phyloP scores from a whole-genome alignment of 495 filamentous ascomycete species.

The Terfezia boudieri region DNA sequence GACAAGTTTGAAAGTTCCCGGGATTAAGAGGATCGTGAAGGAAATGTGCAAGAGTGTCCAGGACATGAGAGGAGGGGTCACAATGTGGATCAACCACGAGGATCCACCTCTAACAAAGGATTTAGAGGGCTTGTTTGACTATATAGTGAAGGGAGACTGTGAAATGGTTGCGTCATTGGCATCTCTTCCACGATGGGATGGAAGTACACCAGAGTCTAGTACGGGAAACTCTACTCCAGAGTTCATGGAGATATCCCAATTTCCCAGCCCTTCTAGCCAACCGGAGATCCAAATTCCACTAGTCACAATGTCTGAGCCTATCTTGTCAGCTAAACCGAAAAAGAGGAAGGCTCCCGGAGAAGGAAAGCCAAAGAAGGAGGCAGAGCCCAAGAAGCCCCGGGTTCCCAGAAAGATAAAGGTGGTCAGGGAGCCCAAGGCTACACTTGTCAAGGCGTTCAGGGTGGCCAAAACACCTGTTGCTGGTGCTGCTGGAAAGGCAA shows the following conservation, averaged over 20 bases:
- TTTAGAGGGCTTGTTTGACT: slow-evolving; percentile 76
- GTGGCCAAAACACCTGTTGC: neutral
- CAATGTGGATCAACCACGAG: slow-evolving; percentile 86
- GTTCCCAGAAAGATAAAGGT: neutral
- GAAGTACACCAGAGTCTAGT: slow-evolving; percentile 2
- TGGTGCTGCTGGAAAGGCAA: neutral
- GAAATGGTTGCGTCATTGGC: slow-evolving; percentile 66
- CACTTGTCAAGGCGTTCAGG: neutral
- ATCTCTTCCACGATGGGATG: slow-evolving; percentile 55
- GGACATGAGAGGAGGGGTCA: slow-evolving; percentile 62
- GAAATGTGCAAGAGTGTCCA: slow-evolving; percentile 71
- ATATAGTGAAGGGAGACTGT: slow-evolving; percentile 67
- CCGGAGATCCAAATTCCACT: neutral
- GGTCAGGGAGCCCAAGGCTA: neutral
- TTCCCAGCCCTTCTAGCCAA: neutral
- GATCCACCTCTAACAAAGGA: slow-evolving; percentile 59
- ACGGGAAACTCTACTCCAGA: neutral
- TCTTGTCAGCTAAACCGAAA: neutral
- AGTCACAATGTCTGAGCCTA: neutral
- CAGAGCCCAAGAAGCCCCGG: neutral
- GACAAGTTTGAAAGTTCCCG: slow-evolving; percentile 85
- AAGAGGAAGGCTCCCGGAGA: neutral
- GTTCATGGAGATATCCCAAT: neutral
- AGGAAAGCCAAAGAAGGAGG: neutral
- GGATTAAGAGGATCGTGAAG: slow-evolving; percentile 66